Conservation (phyloP, 192 early-diverging fungal species). For the Backusella morwellensis region DNA sequence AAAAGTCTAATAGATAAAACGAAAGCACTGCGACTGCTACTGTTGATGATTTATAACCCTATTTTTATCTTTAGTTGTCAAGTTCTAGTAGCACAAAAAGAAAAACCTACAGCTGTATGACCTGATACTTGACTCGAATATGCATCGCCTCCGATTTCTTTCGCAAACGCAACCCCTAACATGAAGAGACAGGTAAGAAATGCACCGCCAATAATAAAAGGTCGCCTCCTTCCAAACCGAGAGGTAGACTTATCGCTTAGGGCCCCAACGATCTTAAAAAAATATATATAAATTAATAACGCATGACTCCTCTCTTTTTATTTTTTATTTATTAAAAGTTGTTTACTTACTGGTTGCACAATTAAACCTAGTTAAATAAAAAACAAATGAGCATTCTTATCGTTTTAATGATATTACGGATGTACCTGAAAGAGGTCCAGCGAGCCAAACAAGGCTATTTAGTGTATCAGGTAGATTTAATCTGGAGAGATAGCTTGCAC, state of each 20-base stretch:
- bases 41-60: not conserved
- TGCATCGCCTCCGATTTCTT: conserved; percentile 1
- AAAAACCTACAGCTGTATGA: not conserved
- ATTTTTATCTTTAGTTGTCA: not conserved
- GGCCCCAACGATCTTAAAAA: not conserved
- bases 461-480: not conserved
- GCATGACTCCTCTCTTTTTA: not conserved
- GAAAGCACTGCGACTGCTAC: not conserved
- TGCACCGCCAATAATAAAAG: conserved; percentile 1
- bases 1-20: not conserved
- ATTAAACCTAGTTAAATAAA: not conserved
- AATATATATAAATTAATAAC: not conserved
- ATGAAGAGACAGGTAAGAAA: conserved; percentile 1
- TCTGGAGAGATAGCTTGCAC: not conserved
- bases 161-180: conserved; percentile 6
- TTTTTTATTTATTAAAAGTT: not conserved
- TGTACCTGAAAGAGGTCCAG: not conserved
- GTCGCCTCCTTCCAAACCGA: not conserved
- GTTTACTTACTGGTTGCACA: not conserved
- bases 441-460: not conserved
- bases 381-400: not conserved
- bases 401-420: not conserved
- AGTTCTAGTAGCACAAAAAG: not conserved
- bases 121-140: not conserved
- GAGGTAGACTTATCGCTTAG: conserved; percentile 13